Evolutionary conservation across 768 basidiomycete genomes (phyloP), one percentile per base, ranked within the genome.

Genomic region (Postia placenta): DNA sequence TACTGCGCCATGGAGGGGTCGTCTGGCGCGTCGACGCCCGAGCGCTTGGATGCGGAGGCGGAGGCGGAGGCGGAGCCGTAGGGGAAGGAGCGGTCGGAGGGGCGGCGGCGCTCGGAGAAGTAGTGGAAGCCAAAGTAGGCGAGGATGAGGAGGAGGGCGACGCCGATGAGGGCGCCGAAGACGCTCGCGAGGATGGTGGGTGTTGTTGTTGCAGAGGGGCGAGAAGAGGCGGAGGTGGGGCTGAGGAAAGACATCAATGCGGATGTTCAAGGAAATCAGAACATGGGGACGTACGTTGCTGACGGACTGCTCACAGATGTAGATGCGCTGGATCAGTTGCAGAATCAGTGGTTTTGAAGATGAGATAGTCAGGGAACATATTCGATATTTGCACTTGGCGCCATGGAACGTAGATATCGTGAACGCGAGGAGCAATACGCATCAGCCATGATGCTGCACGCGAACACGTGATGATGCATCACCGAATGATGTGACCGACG

Each of bases 151-250:
- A 56, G 25, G 43, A 60, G 26, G 12, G 26, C 37, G 40, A 61
- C 22, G 27, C 35, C 59, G 47, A 61, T 50, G 50, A 64, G 40
- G 6, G 53, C 33, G 20, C 60, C 60, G 47, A 61, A 61, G 35
- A 53, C 22, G 23, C 46, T 45, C 12, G 60, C 57, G 35, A 61
- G 56, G 28, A 54, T 42, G 7, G 44, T 36, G 14, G 54, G 42
- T 28, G 30, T 52, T 46, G 40, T 52, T 46, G 40, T 20, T 12
- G 50, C 26, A 28, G 51, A 44, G 20, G 56, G 36, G 30, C 30
- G 30, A 15, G 30, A 33, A 15, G 30, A 15, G 9, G 56, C 25
- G 9, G 55, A 7, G 15, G 45, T 30, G 23, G 52, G 43, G 15
- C 46, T 14, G 11, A 20, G 12, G 20, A 22, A 27, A 4, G 11